These are phyloP conservation scores for Tetradesmus obliquus DNA, from an alignment of 139 green algal species.

Conservation along the genomic window DNA sequence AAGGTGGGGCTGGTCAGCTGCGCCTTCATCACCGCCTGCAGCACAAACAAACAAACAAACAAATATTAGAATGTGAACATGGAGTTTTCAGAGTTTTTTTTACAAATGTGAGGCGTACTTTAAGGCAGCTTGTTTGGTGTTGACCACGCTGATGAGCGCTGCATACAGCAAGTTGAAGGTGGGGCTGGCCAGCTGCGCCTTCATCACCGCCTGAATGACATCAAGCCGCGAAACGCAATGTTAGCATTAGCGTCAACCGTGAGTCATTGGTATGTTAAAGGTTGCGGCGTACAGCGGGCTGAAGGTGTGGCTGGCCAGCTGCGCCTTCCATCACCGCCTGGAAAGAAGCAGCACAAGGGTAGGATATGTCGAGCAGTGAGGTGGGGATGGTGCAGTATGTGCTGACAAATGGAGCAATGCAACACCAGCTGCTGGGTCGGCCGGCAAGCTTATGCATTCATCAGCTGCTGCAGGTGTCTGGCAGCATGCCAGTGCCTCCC, in stretches of 20 bases:
- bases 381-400: too few species aligned
- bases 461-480: background rate
- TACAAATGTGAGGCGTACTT: too few species aligned
- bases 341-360: background rate
- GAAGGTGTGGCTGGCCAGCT: constrained; percentile 92
- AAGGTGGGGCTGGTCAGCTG: constrained; percentile 93
- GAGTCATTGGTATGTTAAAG: constrained; percentile 59
- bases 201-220: constrained; percentile 80
- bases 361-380: too few species aligned
- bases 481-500: background rate
- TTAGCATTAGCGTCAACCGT: background rate
- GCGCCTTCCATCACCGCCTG: constrained; percentile 89
- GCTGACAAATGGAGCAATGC: too few species aligned
- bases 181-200: constrained; percentile 93
- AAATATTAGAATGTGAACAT: background rate
- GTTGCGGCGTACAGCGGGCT: constrained; percentile 79
- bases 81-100: too few species aligned
- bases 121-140: constrained; percentile 82
- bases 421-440: too few species aligned
- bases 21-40: constrained; percentile 87
- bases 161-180: constrained; percentile 92
- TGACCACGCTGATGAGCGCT: constrained; percentile 94
- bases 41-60: background rate
- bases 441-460: background rate
- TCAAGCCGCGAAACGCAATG: too few species aligned